Evolutionary conservation across 306 rosid species (phyloP).

Genomic region (Acacia melanoxylon): DNA sequence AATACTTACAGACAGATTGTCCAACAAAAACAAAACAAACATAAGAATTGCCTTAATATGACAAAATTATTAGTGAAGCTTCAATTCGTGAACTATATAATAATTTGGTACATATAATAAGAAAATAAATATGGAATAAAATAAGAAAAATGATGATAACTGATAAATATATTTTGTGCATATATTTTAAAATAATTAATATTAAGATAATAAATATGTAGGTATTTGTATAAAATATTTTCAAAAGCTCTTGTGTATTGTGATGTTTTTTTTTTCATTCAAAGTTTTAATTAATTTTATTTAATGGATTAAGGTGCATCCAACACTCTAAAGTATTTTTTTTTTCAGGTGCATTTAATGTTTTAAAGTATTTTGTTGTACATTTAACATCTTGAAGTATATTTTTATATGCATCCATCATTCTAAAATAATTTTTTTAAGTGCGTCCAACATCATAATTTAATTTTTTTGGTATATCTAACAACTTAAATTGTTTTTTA

Average conservation of each 20-base stretch:
- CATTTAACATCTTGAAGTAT: no score
- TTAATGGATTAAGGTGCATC: no score
- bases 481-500: no score
- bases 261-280: neutral
- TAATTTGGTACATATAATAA: neutral
- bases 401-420: no score
- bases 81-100: neutral
- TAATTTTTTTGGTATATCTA: no score
- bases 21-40: neutral
- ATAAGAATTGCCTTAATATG: neutral
- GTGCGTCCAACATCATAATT: no score
- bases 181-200: neutral
- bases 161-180: neutral
- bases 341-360: no score
- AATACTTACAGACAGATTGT: neutral
- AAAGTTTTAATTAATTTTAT: neutral
- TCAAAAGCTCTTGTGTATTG: neutral
- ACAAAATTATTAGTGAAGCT: neutral
- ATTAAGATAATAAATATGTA: neutral
- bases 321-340: no score
- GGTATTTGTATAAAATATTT: neutral
- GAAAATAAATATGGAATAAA: neutral
- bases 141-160: neutral
- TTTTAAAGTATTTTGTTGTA: no score
- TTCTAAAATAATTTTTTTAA: no score